Evolutionary conservation across 345 rosid species (phyloP).

Genomic region (Melaleuca quinquenervia): DNA sequence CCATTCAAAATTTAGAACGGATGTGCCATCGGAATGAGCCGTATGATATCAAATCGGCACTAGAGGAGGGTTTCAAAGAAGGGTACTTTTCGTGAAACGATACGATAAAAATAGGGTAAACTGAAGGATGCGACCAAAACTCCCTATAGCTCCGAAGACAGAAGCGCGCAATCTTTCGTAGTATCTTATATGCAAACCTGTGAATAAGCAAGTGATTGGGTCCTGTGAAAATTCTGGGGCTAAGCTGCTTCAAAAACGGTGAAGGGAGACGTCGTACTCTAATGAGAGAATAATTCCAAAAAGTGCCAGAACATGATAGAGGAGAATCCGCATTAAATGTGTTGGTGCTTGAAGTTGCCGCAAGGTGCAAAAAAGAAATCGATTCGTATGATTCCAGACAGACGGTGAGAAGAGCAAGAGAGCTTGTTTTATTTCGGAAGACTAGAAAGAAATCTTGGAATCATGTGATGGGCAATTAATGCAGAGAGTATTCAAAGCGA

Average conservation of each 20-base stretch:
- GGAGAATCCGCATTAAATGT: slow-evolving; percentile 2
- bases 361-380: background rate
- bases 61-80: background rate
- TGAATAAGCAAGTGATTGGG: background rate
- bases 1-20: background rate
- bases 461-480: slow-evolving; percentile 41
- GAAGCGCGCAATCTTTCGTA: background rate
- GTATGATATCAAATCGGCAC: background rate
- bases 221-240: background rate
- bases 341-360: background rate
- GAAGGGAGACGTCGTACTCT: background rate
- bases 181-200: no score
- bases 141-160: background rate
- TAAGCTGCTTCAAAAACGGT: background rate
- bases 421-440: slow-evolving; percentile 22
- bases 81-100: background rate
- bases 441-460: slow-evolving; percentile 11
- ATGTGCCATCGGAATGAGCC: background rate
- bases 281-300: background rate
- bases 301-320: background rate
- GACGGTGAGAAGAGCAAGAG: slow-evolving; percentile 16
- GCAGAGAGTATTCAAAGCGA: slow-evolving; percentile 7
- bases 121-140: background rate
- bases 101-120: background rate
- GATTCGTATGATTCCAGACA: slow-evolving; percentile 16